Base-by-base conservation (phyloP, 2,329 filamentous ascomycete genomes). In the Aspergillus jensenii region DNA sequence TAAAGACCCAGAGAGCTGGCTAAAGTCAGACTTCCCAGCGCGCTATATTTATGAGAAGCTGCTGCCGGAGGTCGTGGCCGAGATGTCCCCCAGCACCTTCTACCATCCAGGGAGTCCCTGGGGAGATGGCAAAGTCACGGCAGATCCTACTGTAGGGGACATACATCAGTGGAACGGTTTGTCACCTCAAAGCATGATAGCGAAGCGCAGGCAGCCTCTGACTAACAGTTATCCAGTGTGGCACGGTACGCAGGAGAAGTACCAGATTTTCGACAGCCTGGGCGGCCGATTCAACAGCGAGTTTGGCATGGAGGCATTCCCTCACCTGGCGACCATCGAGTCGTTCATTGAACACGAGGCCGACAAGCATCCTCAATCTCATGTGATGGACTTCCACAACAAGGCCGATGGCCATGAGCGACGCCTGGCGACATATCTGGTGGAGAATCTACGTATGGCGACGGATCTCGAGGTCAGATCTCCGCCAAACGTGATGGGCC, bases 21-120 rank as follows among this genome's bases (percentile, higher is more conserved):
- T 97, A 35, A 86, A 83, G 84, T 4, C 86, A 85, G 68, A 93
- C 68, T 97, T 96, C 68, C 92, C 93, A 0, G 93, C 93, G 1
- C 85, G 93, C 33, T 96, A 96, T 70, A 96, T 96, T 62, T 97
- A 97, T 76, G 93, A 97, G 72, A 93, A 96, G 74, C 77, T 96
- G 9, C 82, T 97, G 1, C 84, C 88, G 3, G 89, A 93, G 48
- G 87, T 88, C 1, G 90, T 91, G 61, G 78, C 80, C 3, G 83
- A 86, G 41, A 79, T 92, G 49, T 82, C 86, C 11, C 90, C 91
- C 2, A 81, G 82, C 56, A 78, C 83, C 12, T 87, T 89, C 1
- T 88, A 87, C 68, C 92, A 93, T 69, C 91, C 96, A 68, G 90
- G 88, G 35, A 92, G 91, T 41, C 93, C 90, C 41, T 95, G 91